phyloP scores from a whole-genome alignment of 2,329 filamentous ascomycete species.

The Didymellaceae sp. region DNA sequence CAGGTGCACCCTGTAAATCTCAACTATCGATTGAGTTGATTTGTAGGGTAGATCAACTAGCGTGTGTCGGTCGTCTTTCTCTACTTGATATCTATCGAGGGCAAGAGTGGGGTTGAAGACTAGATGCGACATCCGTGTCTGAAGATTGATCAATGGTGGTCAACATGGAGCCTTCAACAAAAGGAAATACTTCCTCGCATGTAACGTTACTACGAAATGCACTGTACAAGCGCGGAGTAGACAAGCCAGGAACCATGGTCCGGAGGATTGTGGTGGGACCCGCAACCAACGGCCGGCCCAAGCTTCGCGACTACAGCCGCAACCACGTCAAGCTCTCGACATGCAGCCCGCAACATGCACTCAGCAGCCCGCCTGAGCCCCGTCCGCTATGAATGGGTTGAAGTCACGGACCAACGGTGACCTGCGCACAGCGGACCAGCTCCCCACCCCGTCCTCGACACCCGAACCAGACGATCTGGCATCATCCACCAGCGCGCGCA shows the following conservation, averaged over 20 bases:
- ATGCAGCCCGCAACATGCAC: conserved; percentile 25
- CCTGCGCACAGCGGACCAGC: conserved; percentile 27
- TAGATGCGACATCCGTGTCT: no score
- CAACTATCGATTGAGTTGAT: neutral
- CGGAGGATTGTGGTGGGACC: neutral
- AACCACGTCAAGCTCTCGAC: conserved; percentile 2
- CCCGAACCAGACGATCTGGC: conserved; percentile 36
- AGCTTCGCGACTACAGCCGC: conserved; percentile 8
- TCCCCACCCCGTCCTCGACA: conserved; percentile 38
- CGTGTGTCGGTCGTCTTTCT: no score
- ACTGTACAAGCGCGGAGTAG: neutral
- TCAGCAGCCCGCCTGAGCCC: conserved; percentile 15
- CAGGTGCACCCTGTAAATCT: neutral
- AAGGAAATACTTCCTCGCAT: no score
- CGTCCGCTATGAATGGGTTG: conserved; percentile 40
- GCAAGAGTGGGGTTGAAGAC: no score
- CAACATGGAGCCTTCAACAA: no score
- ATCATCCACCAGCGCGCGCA: conserved; percentile 16
- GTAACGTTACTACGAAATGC: no score
- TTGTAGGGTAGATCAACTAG: no score
- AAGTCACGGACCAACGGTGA: conserved; percentile 29
- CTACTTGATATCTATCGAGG: no score
- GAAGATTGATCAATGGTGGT: no score
- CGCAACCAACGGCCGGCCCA: conserved; percentile 1
- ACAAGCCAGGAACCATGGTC: neutral